Evolutionary conservation across 225 moss, liverwort and hornwort species (phyloP).

Genomic region (Ulota crispa): DNA sequence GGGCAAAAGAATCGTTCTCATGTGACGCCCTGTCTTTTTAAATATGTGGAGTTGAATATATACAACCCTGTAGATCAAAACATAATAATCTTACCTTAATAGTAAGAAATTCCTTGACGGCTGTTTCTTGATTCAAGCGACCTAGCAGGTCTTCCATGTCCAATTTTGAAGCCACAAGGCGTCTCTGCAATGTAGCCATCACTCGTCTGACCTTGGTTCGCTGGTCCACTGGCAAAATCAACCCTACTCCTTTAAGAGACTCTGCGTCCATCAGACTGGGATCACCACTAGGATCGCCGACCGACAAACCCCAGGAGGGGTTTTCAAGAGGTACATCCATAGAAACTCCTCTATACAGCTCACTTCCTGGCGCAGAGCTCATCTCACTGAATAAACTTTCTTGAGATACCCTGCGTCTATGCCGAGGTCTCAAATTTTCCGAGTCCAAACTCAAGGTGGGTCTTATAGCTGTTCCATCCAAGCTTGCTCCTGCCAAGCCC

Average conservation of each 20-base stretch:
- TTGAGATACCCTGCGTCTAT: slow-evolving; percentile 52
- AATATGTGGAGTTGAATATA: background rate
- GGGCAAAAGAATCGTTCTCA: background rate
- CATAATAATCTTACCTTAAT: slow-evolving; percentile 61
- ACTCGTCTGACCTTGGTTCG: slow-evolving; percentile 80
- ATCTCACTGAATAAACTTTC: slow-evolving; percentile 62
- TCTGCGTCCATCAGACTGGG: slow-evolving; percentile 63
- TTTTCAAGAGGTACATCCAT: slow-evolving; percentile 42
- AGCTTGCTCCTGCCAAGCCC: slow-evolving; percentile 31
- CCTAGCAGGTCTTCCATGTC: slow-evolving; percentile 93
- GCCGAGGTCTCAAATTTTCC: slow-evolving; percentile 43
- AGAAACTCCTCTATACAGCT: slow-evolving; percentile 51
- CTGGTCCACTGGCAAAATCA: slow-evolving; percentile 73
- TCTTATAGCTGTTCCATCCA: slow-evolving; percentile 26
- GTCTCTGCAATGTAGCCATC: slow-evolving; percentile 74
- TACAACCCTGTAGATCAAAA: background rate
- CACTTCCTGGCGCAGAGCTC: slow-evolving; percentile 65
- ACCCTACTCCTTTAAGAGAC: slow-evolving; percentile 73
- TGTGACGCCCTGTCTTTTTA: background rate
- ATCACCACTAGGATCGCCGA: slow-evolving; percentile 44
- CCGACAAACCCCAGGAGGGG: slow-evolving; percentile 39
- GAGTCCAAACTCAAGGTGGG: slow-evolving; percentile 28
- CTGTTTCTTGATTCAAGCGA: slow-evolving; percentile 92
- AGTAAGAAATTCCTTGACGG: slow-evolving; percentile 92
- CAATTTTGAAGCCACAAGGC: slow-evolving; percentile 71